Evolutionary conservation across 306 rosid genomes (phyloP).

Genomic region (Casuarina equisetifolia): DNA sequence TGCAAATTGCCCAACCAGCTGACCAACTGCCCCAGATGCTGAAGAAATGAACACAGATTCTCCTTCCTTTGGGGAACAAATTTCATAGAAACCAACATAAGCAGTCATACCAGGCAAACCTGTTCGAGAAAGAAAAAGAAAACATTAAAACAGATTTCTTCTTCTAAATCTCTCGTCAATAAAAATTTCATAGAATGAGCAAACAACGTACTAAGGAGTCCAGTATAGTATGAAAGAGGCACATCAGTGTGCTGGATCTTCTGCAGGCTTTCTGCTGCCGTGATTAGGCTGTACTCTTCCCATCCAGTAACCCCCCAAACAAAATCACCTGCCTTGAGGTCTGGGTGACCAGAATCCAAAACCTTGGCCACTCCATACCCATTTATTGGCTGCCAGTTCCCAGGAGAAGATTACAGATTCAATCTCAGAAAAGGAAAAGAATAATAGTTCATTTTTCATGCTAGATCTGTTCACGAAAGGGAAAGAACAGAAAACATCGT

Average conservation of each 20-base stretch:
- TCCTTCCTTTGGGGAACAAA: conserved; percentile 41
- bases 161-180: not conserved
- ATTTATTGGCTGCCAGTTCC: conserved; percentile 24
- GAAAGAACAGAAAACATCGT: not conserved
- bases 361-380: conserved; percentile 56
- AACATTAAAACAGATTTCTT: too few species aligned
- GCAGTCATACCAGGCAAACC: conserved; percentile 61
- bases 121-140: not conserved
- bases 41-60: conserved; percentile 52
- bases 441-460: too few species aligned
- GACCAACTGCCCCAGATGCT: conserved; percentile 45
- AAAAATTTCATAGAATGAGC: not conserved
- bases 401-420: not conserved
- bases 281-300: too few species aligned
- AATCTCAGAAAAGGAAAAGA: not conserved
- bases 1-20: too few species aligned
- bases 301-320: too few species aligned
- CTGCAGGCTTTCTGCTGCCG: conserved; percentile 26
- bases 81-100: conserved; percentile 33
- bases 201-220: conserved; percentile 19
- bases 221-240: conserved; percentile 52
- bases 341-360: conserved; percentile 45
- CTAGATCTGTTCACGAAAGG: too few species aligned
- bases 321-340: conserved; percentile 22
- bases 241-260: conserved; percentile 39